Percentiles rank a stretch among this genome's conserved stretches.
phyloP scores from a whole-genome alignment of 1,284 basidiomycete species.

The Takashimella koratensis region DNA sequence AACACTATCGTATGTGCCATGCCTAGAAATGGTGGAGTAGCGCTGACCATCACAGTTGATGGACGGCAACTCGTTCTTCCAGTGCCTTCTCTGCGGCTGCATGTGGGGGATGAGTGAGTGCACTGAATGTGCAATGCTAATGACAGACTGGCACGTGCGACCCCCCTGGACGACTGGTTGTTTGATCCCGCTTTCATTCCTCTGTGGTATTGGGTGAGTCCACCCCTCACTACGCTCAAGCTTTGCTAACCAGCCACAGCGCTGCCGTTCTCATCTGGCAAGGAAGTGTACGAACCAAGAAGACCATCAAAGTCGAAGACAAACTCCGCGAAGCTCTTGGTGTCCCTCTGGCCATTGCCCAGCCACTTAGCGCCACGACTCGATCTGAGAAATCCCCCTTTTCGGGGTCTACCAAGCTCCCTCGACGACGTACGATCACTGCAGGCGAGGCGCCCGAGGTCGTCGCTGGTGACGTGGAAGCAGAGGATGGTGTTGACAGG shows the following conservation, averaged over 20 bases:
- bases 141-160: constrained; percentile 40
- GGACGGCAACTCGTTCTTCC: constrained; percentile 77
- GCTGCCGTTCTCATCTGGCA: constrained; percentile 74
- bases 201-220: constrained; percentile 64
- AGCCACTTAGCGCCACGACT: not conserved
- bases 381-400: not conserved
- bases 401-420: not conserved
- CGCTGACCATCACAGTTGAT: constrained; percentile 52
- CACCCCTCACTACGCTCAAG: not conserved
- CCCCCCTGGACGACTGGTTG: constrained; percentile 58
- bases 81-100: constrained; percentile 66
- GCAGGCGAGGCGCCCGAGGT: not conserved
- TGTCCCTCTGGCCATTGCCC: constrained; percentile 29
- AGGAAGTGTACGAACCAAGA: constrained; percentile 70
- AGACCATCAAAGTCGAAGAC: constrained; percentile 67
- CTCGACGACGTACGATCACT: constrained; percentile 8
- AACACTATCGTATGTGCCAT: constrained; percentile 41
- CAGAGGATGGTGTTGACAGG: not conserved
- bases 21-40: no score
- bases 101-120: constrained; percentile 70
- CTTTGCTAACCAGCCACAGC: constrained; percentile 15
- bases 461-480: not conserved
- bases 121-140: constrained; percentile 2
- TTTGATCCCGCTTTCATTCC: constrained; percentile 70
- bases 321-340: constrained; percentile 66